Evolutionary conservation across 176 grass and related monocot species (phyloP), one percentile per base, ranked within the genome.

Genomic region (Avena atlantica): DNA sequence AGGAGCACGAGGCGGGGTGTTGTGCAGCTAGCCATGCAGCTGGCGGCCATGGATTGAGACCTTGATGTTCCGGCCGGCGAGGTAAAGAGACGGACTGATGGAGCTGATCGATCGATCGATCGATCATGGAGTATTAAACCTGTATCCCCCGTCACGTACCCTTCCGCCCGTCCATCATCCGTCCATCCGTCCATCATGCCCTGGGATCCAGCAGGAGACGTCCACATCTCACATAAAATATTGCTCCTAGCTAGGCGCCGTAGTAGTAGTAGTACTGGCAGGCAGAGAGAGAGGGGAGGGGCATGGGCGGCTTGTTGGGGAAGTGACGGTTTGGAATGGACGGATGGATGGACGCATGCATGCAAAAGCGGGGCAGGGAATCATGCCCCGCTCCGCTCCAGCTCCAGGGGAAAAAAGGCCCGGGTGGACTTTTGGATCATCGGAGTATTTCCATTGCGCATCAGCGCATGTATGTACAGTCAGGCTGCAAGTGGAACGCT

Each of bases 291-390:
- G 25, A 42, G 65, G 3, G 78, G 25, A 42, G 65, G 3, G 78
- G 61, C 60, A 82, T 76, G 88, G 68, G 69, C 13, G 40, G 57
- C 40, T 42, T 40, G 25, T 17, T 17, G 42, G 82, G 14, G 83
- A 90, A 62, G 84, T 83, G 89, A 87, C 84, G 84, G 67, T 36
- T 36, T 73, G 74, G 78, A 84, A 60, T 70, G 63, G 78, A 84
- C 81, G 62, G 81, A 70, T 27, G 74, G 72, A 90, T 86, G 79
- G 89, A 90, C 89, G 79, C 79, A 45, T 90, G 89, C 89, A 90
- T 83, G 89, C 84, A 81, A 57, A 76, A 81, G 62, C 51, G 9
- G 8, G 19, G 34, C 24, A 7, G 31, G 56, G 88, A 81, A 81
- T 85, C 78, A 34, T 34, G 31, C 25, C 25, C 40, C 40, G 40